A percentile compares a stretch with the other conserved stretches of the same genome.
Conservation (phyloP, 306 rosid genomes). For the Luffa acutangula region DNA sequence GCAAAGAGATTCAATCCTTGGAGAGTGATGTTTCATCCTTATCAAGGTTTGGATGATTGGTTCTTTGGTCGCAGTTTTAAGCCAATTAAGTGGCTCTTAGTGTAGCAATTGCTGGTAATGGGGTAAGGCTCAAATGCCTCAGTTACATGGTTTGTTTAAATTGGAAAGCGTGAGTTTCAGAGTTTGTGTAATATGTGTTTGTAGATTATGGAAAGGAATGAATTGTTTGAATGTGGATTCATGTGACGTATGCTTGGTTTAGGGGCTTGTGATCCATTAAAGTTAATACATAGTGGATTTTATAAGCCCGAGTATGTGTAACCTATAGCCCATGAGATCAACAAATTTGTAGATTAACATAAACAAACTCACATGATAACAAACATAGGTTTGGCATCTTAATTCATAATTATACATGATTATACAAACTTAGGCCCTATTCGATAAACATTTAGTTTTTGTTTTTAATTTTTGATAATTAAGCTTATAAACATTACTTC, state of each 20-base stretch:
- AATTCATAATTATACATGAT: not conserved
- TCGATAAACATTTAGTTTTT: too few species aligned
- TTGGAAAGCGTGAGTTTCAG: not conserved
- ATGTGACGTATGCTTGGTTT: not conserved
- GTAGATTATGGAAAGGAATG: not conserved
- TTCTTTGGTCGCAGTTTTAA: not conserved
- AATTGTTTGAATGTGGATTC: not conserved
- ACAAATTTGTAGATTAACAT: not conserved
- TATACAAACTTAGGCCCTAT: not conserved
- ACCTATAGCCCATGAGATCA: not conserved
- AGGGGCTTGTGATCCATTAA: not conserved
- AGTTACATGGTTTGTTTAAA: not conserved
- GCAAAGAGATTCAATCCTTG: not conserved
- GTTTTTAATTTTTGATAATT: too few species aligned
- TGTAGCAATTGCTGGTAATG: not conserved
- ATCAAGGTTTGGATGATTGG: not conserved
- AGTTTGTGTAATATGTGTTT: not conserved
- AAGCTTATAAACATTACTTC: too few species aligned
- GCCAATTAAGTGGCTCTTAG: not conserved
- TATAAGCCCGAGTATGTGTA: not conserved
- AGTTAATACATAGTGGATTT: not conserved
- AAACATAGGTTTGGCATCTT: not conserved
- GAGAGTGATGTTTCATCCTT: not conserved
- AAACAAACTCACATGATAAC: not conserved
- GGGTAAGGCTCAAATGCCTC: not conserved